A percentile compares a stretch with the other conserved stretches of the same genome.
Conservation (phyloP, 2,329 filamentous ascomycete genomes). For the Trichoderma simmonsii region DNA sequence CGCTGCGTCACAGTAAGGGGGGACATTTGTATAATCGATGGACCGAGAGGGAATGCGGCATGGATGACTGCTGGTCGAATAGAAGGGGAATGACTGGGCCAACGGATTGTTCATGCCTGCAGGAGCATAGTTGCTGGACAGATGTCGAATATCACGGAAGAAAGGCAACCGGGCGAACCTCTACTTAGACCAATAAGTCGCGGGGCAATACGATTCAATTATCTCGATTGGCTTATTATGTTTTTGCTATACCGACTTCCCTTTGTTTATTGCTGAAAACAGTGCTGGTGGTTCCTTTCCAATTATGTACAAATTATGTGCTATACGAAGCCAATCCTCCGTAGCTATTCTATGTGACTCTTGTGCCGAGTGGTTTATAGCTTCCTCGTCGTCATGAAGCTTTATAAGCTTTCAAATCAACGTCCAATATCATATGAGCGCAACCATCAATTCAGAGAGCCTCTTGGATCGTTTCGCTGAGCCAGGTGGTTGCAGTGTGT, state of each 20-base stretch:
- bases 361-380: not conserved
- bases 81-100: not conserved
- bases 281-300: not conserved
- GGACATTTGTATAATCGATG: not conserved
- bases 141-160: not conserved
- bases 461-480: not conserved
- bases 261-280: not conserved
- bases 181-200: slow-evolving; percentile 5
- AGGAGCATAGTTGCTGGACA: not conserved
- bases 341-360: not conserved
- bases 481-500: not conserved
- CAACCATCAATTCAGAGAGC: not conserved
- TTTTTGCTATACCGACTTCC: not conserved
- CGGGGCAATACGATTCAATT: slow-evolving; percentile 4
- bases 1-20: slow-evolving; percentile 27
- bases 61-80: not conserved
- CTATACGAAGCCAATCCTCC: not conserved
- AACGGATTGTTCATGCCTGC: not conserved
- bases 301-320: not conserved
- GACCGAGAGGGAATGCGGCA: slow-evolving; percentile 5
- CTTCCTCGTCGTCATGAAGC: not conserved
- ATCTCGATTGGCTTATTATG: not conserved
- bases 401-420: not conserved
- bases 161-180: slow-evolving; percentile 10
- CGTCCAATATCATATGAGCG: not conserved